Base-by-base conservation (phyloP, 140 eudicot genomes). In the Artemisia princeps region DNA sequence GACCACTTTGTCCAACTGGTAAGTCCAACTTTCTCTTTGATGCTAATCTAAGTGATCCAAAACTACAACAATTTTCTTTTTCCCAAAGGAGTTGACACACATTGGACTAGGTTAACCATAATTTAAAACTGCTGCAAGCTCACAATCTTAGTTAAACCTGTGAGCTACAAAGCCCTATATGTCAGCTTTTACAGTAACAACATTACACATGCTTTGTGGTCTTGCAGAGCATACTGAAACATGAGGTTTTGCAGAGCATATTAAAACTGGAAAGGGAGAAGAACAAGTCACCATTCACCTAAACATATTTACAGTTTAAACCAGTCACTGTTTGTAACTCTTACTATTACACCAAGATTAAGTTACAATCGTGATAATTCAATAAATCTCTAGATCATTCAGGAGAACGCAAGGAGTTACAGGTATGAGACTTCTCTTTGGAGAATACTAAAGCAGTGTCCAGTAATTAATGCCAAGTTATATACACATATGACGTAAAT, bases 311-410 rank as follows among this genome's bases (percentile, higher is more conserved):
- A 52, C 6, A 2, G 37, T 33, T 52, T 30, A 67, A 2, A 13
- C 24, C 54, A 67, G 72, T 33, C 19, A n/a, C 62, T 37, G 62
- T 53, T 67, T 67, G 63, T 54, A 55, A 66, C 51, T 14, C 71
- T 52, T 28, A 6, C 28, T 53, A 67, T 54, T 10, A 67, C 49
- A 33, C 40, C 15, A 5, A 11, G 37, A 28, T n/a, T 51, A 30
- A 67, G 54, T 67, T 52, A 37, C 16, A 51, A 24, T 66, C 49
- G 10, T 24, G 16, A 54, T 57, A 30, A 10, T 54, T 52, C 3
- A 20, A 14, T 5, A 24, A 49, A 70, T 46, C 50, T 24, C 50
- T 2, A 70, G 56, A 45, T 58, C 28, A 48, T 58, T 57, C 7
- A 6, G 11, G 7, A 6, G 26, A 23, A 20, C 12, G 19, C 12